phyloP scores from a whole-genome alignment of 495 filamentous ascomycete genomes.

The Daldinia bambusicola region DNA sequence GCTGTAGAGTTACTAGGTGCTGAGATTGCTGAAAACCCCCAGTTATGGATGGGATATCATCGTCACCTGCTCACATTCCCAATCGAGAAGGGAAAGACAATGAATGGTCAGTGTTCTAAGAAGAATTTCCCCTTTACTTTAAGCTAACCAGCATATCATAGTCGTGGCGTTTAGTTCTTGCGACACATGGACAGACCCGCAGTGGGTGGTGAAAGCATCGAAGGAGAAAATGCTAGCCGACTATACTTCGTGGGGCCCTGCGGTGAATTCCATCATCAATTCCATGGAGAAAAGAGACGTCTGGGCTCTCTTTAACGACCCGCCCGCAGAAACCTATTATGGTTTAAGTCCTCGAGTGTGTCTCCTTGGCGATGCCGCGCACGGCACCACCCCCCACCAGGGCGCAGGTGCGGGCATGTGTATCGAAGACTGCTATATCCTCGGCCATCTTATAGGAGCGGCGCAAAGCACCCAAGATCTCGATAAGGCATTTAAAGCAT shows the following conservation, averaged over 20 bases:
- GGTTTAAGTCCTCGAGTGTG: slow-evolving; percentile 57
- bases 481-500: slow-evolving; percentile 67
- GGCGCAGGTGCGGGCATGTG: slow-evolving; percentile 75
- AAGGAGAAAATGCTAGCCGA: slow-evolving; percentile 67
- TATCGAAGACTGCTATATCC: slow-evolving; percentile 72
- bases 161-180: slow-evolving; percentile 47
- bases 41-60: slow-evolving; percentile 67
- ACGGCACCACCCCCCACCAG: slow-evolving; percentile 75
- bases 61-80: slow-evolving; percentile 72
- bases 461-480: slow-evolving; percentile 52
- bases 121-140: background rate
- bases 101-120: slow-evolving; percentile 62
- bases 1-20: slow-evolving; percentile 66
- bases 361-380: slow-evolving; percentile 75
- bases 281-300: slow-evolving; percentile 50
- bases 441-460: slow-evolving; percentile 66
- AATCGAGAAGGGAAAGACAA: slow-evolving; percentile 68
- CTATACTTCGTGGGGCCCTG: slow-evolving; percentile 63
- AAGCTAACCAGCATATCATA: slow-evolving; percentile 19
- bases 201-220: slow-evolving; percentile 67
- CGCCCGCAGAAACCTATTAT: slow-evolving; percentile 64
- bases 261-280: slow-evolving; percentile 48
- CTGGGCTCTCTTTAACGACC: slow-evolving; percentile 74
- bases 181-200: slow-evolving; percentile 56
- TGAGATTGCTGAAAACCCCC: slow-evolving; percentile 62